phyloP scores from a whole-genome alignment of 2,329 filamentous ascomycete genomes.

The Colletotrichum karsti region DNA sequence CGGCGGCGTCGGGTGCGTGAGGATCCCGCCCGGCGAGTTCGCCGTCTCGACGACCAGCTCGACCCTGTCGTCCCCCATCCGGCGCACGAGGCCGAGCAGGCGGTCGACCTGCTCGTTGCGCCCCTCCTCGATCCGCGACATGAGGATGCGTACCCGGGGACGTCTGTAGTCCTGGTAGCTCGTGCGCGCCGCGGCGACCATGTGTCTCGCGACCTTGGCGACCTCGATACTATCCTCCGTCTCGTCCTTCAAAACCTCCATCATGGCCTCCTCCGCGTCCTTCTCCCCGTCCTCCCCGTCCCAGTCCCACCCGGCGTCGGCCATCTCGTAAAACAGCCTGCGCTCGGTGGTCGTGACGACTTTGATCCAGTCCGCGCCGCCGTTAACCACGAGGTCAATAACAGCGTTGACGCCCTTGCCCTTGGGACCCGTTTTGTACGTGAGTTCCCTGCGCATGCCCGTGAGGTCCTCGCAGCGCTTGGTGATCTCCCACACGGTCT shows the following conservation, averaged over 20 bases:
- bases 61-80: slow-evolving; percentile 37
- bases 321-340: slow-evolving; percentile 47
- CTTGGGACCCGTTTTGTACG: background rate
- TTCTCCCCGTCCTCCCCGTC: slow-evolving; percentile 40
- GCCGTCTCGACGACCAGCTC: slow-evolving; percentile 41
- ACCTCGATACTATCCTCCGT: slow-evolving; percentile 29
- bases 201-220: slow-evolving; percentile 39
- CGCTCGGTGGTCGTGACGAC: slow-evolving; percentile 30
- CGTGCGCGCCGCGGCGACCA: slow-evolving; percentile 44
- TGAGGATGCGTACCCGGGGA: slow-evolving; percentile 44
- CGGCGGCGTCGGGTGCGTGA: slow-evolving; percentile 33
- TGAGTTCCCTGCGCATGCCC: slow-evolving; percentile 21
- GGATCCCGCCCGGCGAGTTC: slow-evolving; percentile 31
- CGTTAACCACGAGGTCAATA: slow-evolving; percentile 24
- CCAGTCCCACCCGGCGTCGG: slow-evolving; percentile 51
- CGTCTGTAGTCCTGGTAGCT: slow-evolving; percentile 45
- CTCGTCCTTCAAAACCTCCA: slow-evolving; percentile 34
- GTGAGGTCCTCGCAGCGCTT: slow-evolving; percentile 24
- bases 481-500: slow-evolving; percentile 27
- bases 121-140: slow-evolving; percentile 41
- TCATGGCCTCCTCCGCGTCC: slow-evolving; percentile 44
- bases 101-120: slow-evolving; percentile 39
- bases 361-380: slow-evolving; percentile 29
- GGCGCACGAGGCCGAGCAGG: slow-evolving; percentile 40
- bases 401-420: slow-evolving; percentile 9